Conservation (phyloP, 345 rosid genomes). For the Erodium maritimum region DNA sequence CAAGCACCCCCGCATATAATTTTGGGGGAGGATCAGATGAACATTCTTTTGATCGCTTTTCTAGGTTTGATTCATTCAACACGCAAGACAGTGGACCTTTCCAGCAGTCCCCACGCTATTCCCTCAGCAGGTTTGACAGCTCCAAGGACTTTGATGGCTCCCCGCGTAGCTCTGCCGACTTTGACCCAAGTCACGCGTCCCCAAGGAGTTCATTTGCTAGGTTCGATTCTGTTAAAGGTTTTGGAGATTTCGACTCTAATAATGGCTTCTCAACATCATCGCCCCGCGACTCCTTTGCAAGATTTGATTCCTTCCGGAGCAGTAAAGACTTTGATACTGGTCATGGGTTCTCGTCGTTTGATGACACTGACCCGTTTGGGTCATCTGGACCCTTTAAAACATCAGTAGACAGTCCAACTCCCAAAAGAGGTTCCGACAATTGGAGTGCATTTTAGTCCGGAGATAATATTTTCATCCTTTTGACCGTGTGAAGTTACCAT, state of each 20-base stretch:
- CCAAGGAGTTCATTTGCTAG: not conserved
- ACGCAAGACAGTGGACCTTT: too few species aligned
- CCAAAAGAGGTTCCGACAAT: conserved; percentile 34
- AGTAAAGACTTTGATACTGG: too few species aligned
- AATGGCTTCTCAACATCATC: conserved; percentile 3
- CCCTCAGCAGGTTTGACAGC: too few species aligned
- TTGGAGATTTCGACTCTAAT: conserved; percentile 6
- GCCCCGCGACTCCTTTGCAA: conserved; percentile 12
- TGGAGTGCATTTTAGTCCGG: conserved; percentile 58
- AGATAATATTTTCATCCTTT: not conserved
- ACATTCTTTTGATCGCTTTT: conserved; percentile 59
- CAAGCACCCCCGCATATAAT: conserved; percentile 15
- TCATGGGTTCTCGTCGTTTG: conserved; percentile 61
- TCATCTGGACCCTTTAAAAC: conserved; percentile 59
- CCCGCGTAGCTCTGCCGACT: conserved; percentile 1
- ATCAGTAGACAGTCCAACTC: conserved; percentile 35
- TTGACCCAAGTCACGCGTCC: not conserved
- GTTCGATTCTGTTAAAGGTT: conserved; percentile 1
- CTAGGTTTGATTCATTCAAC: too few species aligned
- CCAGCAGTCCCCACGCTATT: too few species aligned
- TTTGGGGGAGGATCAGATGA: conserved; percentile 29
- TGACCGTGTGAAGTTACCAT: not conserved
- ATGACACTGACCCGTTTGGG: conserved; percentile 68
- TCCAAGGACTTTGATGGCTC: not conserved
- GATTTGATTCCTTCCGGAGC: conserved; percentile 22